phyloP scores from a whole-genome alignment of 371 early-diverging fungal species.

The Phascolomyces articulosus region DNA sequence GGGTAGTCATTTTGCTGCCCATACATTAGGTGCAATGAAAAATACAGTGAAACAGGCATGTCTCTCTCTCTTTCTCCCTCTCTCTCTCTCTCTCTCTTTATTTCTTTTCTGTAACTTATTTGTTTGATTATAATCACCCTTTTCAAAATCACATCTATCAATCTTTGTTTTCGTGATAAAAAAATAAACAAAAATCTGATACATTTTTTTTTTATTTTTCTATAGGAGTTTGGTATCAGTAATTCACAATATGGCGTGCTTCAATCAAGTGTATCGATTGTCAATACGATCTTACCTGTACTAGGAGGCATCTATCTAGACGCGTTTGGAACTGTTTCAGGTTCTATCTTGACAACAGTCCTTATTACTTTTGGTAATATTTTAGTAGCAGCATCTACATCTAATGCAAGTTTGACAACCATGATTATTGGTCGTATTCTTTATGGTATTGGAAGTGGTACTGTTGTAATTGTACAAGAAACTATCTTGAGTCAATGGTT shows the following conservation, averaged over 20 bases:
- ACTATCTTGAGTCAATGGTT: constrained; percentile 79
- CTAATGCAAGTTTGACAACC: constrained; percentile 43
- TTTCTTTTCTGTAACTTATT: too few relatives aligned
- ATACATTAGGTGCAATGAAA: constrained; percentile 68
- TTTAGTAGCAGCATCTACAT: constrained; percentile 63
- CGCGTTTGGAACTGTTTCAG: constrained; percentile 63
- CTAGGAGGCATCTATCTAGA: constrained; percentile 72
- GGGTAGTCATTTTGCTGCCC: constrained; percentile 72
- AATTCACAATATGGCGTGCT: constrained; percentile 73
- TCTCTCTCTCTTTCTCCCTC: too few relatives aligned
- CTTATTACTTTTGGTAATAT: constrained; percentile 63
- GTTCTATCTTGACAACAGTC: constrained; percentile 61
- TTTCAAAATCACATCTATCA: too few relatives aligned
- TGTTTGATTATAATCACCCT: too few relatives aligned
- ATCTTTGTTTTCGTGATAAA: background rate
- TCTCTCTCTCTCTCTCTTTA: too few relatives aligned
- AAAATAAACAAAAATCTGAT: constrained; percentile 1
- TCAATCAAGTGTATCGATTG: constrained; percentile 70
- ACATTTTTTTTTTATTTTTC: background rate
- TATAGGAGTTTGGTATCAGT: constrained; percentile 62
- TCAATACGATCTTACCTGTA: constrained; percentile 69
- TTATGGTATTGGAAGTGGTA: constrained; percentile 72
- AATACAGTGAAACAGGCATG: constrained; percentile 59
- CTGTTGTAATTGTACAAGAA: constrained; percentile 72
- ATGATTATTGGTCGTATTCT: constrained; percentile 69